A percentile compares a stretch with the other conserved stretches of the same genome.
Conservation (phyloP, 106 monocot genomes). For the Allium cepa region DNA sequence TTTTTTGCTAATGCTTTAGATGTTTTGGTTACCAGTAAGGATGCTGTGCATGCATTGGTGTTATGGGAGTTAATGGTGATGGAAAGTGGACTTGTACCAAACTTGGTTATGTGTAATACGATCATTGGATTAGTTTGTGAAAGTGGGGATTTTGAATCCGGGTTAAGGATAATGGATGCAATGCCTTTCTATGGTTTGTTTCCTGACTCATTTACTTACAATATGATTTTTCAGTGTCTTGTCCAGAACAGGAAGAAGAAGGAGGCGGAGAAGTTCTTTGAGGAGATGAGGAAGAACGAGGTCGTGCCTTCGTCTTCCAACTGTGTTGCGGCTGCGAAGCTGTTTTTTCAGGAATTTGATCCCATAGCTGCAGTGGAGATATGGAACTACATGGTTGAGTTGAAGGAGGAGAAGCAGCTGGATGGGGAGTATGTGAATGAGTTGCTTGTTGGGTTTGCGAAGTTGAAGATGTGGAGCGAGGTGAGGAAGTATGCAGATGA, state of each 20-base stretch:
- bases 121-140: constrained; percentile 42
- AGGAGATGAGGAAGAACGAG: constrained; percentile 85
- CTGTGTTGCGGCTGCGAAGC: constrained; percentile 41
- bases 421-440: constrained; percentile 48
- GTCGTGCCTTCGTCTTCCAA: constrained; percentile 23
- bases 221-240: constrained; percentile 62
- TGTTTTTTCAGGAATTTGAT: constrained; percentile 67
- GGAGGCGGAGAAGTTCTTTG: constrained; percentile 46
- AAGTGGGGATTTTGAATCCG: constrained; percentile 16
- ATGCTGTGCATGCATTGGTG: constrained; percentile 21
- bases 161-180: constrained; percentile 50
- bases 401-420: constrained; percentile 20
- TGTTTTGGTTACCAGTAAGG: constrained; percentile 29
- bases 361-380: constrained; percentile 52
- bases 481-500: constrained; percentile 39
- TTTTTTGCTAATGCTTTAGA: constrained; percentile 57
- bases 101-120: constrained; percentile 41
- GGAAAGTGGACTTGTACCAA: constrained; percentile 34
- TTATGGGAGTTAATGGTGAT: constrained; percentile 68
- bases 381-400: constrained; percentile 27
- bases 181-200: constrained; percentile 74
- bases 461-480: constrained; percentile 43
- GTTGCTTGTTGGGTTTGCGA: constrained; percentile 47
- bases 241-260: constrained; percentile 36
- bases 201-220: constrained; percentile 49